These are phyloP conservation scores for Austroboletus novae-zelandiae DNA, from an alignment of 1,284 basidiomycete species.

Conservation along the genomic window DNA sequence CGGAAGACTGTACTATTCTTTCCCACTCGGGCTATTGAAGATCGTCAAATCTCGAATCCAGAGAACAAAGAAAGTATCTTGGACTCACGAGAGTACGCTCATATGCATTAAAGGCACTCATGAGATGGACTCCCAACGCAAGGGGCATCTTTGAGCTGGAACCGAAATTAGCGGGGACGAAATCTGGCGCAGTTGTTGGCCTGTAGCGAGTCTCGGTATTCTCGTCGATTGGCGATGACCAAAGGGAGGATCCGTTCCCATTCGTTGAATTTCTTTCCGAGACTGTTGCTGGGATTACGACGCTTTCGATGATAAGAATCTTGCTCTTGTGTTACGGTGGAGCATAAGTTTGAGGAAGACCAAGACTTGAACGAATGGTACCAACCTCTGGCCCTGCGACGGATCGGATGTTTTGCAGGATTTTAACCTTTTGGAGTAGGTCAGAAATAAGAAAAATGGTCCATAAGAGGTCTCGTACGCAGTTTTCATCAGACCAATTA, in stretches of 20 bases:
- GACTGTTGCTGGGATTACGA: conserved; percentile 3
- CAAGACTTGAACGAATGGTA: neutral
- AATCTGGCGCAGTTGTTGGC: neutral
- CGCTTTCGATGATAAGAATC: conserved; percentile 5
- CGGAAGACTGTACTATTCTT: neutral
- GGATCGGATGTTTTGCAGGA: conserved; percentile 1
- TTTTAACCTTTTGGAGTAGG: neutral
- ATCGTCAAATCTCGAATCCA: neutral
- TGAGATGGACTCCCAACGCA: conserved; percentile 8
- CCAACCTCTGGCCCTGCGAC: conserved; percentile 1
- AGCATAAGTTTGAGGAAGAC: neutral
- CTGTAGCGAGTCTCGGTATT: too few species aligned
- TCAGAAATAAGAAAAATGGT: neutral
- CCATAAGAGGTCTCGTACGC: conserved; percentile 2
- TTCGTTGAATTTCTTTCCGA: neutral
- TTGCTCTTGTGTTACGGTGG: conserved; percentile 1
- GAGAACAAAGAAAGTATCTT: neutral
- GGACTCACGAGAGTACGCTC: neutral
- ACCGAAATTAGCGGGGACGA: conserved; percentile 7
- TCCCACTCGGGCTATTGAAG: neutral
- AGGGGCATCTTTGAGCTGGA: conserved; percentile 5
- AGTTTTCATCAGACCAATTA: conserved; percentile 7
- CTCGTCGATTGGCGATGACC: neutral
- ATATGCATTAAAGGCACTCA: conserved; percentile 7
- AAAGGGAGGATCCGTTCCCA: neutral